These are phyloP conservation scores for Oryza meridionalis DNA, from an alignment of 176 grass and related monocot species.

Conservation along the genomic window DNA sequence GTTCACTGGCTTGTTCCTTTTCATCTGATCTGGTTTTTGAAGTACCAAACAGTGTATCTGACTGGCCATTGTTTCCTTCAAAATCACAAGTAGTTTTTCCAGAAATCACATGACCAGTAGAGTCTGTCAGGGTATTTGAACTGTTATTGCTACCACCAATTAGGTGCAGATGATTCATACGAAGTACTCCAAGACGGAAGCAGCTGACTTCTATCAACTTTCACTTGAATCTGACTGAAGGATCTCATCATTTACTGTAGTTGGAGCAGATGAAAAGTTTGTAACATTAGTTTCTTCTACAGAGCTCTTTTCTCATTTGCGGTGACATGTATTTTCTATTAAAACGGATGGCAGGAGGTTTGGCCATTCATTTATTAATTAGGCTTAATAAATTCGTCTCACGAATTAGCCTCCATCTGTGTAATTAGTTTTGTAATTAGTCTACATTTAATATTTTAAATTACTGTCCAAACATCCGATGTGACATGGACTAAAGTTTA, in stretches of 20 bases:
- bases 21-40: constrained; percentile 32
- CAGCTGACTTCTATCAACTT: constrained; percentile 27
- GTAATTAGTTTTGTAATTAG: too few relatives aligned
- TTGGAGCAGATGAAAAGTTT: constrained; percentile 23
- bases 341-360: too few relatives aligned
- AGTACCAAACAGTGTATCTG: constrained; percentile 16
- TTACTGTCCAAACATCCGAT: too few relatives aligned
- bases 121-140: constrained; percentile 24
- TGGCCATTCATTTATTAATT: too few relatives aligned
- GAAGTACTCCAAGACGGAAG: constrained; percentile 8
- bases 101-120: constrained; percentile 20
- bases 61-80: constrained; percentile 24
- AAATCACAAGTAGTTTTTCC: constrained; percentile 31
- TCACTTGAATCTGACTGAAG: constrained; percentile 39
- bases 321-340: too few relatives aligned
- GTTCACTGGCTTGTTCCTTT: constrained; percentile 33
- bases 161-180: constrained; percentile 16
- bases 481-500: too few relatives aligned
- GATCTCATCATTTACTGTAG: constrained; percentile 1
- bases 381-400: too few relatives aligned
- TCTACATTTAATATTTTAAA: too few relatives aligned
- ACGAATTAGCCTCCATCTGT: too few relatives aligned
- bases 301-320: not conserved
- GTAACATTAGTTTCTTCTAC: constrained; percentile 23
- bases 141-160: constrained; percentile 15